Evolutionary conservation across 139 green algal species (phyloP).

Genomic region (Picochlorum sp.): DNA sequence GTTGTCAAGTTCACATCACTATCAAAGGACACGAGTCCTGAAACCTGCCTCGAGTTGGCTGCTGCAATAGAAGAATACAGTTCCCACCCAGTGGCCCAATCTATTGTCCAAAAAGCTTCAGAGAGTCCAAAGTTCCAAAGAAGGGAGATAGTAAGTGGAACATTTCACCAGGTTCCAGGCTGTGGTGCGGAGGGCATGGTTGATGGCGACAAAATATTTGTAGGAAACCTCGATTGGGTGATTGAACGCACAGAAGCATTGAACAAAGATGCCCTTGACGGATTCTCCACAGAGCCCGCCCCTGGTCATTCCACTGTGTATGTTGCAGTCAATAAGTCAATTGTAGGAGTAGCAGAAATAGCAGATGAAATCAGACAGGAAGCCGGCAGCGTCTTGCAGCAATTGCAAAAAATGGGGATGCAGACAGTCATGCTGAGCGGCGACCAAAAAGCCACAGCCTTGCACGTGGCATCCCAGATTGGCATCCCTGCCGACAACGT

Average conservation of each 20-base stretch:
- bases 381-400: conserved; percentile 18
- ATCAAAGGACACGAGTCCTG: neutral
- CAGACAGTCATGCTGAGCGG: conserved; percentile 61
- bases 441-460: conserved; percentile 38
- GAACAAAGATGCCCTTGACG: neutral
- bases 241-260: neutral
- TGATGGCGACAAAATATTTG: conserved; percentile 34
- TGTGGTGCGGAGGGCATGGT: conserved; percentile 56
- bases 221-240: conserved; percentile 75
- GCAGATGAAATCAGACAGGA: conserved; percentile 50
- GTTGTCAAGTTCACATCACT: conserved; percentile 25
- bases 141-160: conserved; percentile 23
- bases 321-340: conserved; percentile 36
- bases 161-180: conserved; percentile 67
- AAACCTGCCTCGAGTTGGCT: conserved; percentile 27
- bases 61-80: conserved; percentile 59
- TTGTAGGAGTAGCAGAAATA: conserved; percentile 49
- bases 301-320: conserved; percentile 32
- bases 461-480: conserved; percentile 49
- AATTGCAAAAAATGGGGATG: conserved; percentile 31
- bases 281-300: neutral
- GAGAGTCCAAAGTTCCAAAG: neutral
- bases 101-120: conserved; percentile 17
- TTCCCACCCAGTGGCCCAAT: conserved; percentile 60
- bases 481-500: conserved; percentile 42